Evolutionary conservation across 1,284 basidiomycete species (phyloP).

Genomic region (Gastroboletus turbinatus): DNA sequence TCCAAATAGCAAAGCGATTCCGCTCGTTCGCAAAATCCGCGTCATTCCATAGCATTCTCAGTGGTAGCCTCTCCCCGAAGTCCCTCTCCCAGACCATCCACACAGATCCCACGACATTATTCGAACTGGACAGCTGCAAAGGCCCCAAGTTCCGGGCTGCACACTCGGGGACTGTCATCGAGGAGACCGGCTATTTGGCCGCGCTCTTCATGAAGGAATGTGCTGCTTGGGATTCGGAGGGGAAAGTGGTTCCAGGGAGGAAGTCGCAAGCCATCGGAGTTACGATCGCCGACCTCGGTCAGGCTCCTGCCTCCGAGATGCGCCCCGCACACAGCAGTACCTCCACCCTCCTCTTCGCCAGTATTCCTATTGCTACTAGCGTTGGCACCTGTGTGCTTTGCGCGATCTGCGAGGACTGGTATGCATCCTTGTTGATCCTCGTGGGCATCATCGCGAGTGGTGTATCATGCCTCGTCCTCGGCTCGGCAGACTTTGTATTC

Average conservation of each 20-base stretch:
- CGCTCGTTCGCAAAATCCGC: constrained; percentile 14
- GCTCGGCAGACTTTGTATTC: constrained; percentile 26
- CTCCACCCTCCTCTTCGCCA: background rate
- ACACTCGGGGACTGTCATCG: constrained; percentile 21
- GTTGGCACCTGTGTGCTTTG: constrained; percentile 12
- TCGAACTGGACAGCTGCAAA: constrained; percentile 14
- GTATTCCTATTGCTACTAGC: constrained; percentile 23
- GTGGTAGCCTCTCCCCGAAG: constrained; percentile 3
- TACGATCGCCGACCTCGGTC: constrained; percentile 16
- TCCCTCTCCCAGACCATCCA: background rate
- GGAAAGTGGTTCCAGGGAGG: constrained; percentile 2
- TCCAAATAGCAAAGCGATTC: constrained; percentile 20
- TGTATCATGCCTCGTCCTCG: constrained; percentile 24
- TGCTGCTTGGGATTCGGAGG: background rate
- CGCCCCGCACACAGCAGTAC: background rate
- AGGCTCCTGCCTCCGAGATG: constrained; percentile 6
- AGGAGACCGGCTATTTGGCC: constrained; percentile 16
- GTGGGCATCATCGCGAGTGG: constrained; percentile 27
- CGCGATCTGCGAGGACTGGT: constrained; percentile 25
- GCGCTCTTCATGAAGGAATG: constrained; percentile 17
- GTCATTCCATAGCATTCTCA: background rate
- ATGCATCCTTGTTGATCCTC: constrained; percentile 24
- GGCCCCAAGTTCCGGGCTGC: constrained; percentile 21
- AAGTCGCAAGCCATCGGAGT: constrained; percentile 6
- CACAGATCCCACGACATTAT: constrained; percentile 12